Conservation (phyloP, 768 basidiomycete genomes). For the Mycena filopes region DNA sequence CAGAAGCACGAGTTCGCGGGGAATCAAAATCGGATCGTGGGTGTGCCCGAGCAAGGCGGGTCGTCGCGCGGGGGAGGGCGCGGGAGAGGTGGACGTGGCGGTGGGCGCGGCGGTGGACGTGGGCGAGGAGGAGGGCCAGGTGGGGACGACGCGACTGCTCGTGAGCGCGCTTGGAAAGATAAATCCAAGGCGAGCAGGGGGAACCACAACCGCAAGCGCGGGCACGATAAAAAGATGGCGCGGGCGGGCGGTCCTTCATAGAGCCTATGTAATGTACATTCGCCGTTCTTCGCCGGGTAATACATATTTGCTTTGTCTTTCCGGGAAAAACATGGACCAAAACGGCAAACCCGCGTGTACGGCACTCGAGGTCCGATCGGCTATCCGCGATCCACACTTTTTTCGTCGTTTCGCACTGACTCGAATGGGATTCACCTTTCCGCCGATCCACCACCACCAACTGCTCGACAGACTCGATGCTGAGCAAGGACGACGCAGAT, state of each 20-base stretch:
- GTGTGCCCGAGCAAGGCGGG: constrained; percentile 27
- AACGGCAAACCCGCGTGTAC: too few species aligned
- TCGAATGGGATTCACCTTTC: neutral
- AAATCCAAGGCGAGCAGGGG: constrained; percentile 78
- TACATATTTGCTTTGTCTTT: too few species aligned
- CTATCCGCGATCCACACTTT: too few species aligned
- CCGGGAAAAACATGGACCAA: too few species aligned
- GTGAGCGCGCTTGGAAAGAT: constrained; percentile 78
- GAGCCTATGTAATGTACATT: too few species aligned
- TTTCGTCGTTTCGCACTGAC: neutral
- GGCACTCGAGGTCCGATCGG: too few species aligned
- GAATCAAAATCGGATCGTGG: constrained; percentile 55
- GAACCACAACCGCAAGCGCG: constrained; percentile 83
- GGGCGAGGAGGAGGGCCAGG: constrained; percentile 50
- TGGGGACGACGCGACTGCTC: constrained; percentile 52
- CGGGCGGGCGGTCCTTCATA: constrained; percentile 59
- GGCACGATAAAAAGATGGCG: constrained; percentile 91
- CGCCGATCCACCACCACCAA: neutral
- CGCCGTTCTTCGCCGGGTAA: too few species aligned
- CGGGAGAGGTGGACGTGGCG: constrained; percentile 50
- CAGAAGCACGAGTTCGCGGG: constrained; percentile 83
- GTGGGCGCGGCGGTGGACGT: constrained; percentile 49
- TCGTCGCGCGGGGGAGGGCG: constrained; percentile 45
- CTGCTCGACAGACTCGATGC: neutral
- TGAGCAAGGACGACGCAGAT: neutral